Evolutionary conservation across 148 eudicot species (phyloP).

Genomic region (Vaccinium corymbosum): DNA sequence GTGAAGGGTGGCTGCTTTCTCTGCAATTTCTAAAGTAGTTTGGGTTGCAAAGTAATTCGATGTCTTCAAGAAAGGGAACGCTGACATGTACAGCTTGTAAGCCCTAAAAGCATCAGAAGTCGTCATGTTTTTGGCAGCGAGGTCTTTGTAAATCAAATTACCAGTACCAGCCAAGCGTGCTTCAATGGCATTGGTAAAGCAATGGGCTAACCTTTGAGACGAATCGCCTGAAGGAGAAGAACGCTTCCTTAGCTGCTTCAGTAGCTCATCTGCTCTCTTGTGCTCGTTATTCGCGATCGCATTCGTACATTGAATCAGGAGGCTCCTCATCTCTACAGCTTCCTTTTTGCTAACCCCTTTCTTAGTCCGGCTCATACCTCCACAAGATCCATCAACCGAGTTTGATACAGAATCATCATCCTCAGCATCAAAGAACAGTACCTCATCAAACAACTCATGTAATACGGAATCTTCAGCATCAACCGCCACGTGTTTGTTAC

Average conservation of each 20-base stretch:
- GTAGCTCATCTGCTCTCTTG: background rate
- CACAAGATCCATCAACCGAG: background rate
- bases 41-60: slow-evolving; percentile 1
- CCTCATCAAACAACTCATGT: slow-evolving; percentile 16
- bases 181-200: slow-evolving; percentile 21
- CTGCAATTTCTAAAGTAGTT: slow-evolving; percentile 6
- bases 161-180: slow-evolving; percentile 23
- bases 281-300: slow-evolving; percentile 13
- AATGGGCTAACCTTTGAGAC: slow-evolving; percentile 20
- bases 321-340: slow-evolving; percentile 16
- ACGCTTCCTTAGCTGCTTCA: slow-evolving; percentile 13
- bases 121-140: background rate
- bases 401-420: background rate
- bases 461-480: background rate
- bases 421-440: background rate
- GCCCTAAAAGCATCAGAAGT: slow-evolving; percentile 15
- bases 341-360: slow-evolving; percentile 7
- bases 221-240: slow-evolving; percentile 19
- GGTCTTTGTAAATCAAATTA: background rate
- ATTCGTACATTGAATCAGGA: slow-evolving; percentile 19
- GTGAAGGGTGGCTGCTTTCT: slow-evolving; percentile 22
- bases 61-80: slow-evolving; percentile 11
- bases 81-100: slow-evolving; percentile 14
- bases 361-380: background rate
- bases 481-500: slow-evolving; percentile 5